Evolutionary conservation across 2,329 filamentous ascomycete genomes (phyloP).

Genomic region (Apiospora saccharicola): DNA sequence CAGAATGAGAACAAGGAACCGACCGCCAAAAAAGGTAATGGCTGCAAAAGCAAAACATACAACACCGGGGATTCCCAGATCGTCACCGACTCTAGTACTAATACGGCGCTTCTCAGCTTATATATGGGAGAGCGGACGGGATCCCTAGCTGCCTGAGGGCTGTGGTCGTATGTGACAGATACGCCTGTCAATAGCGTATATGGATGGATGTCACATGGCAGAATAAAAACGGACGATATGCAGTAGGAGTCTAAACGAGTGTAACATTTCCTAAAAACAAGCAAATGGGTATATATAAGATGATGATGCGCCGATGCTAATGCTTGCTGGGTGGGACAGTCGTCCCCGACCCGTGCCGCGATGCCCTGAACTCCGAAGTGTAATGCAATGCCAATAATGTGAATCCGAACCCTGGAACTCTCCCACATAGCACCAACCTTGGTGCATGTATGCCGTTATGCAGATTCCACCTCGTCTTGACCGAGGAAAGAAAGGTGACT

Average conservation of each 20-base stretch:
- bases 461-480: not conserved
- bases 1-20: not conserved
- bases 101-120: slow-evolving; percentile 21
- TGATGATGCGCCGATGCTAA: not conserved
- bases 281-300: slow-evolving; percentile 15
- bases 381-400: not conserved
- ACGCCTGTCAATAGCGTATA: not conserved
- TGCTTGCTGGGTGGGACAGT: slow-evolving; percentile 1
- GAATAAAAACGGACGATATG: not conserved
- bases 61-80: slow-evolving; percentile 21
- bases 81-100: slow-evolving; percentile 22
- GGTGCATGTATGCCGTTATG: not conserved
- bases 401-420: too few species aligned
- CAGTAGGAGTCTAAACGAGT: not conserved
- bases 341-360: not conserved
- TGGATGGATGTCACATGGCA: not conserved
- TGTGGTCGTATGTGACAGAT: slow-evolving; percentile 20
- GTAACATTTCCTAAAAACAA: not conserved
- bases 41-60: not conserved
- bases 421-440: not conserved
- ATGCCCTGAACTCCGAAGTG: not conserved
- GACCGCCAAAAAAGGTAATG: not conserved
- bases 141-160: slow-evolving; percentile 16
- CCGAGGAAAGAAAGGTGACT: not conserved
- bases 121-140: slow-evolving; percentile 21